phyloP scores from a whole-genome alignment of 2,329 filamentous ascomycete genomes.

The Emmonsiellopsis sp. region DNA sequence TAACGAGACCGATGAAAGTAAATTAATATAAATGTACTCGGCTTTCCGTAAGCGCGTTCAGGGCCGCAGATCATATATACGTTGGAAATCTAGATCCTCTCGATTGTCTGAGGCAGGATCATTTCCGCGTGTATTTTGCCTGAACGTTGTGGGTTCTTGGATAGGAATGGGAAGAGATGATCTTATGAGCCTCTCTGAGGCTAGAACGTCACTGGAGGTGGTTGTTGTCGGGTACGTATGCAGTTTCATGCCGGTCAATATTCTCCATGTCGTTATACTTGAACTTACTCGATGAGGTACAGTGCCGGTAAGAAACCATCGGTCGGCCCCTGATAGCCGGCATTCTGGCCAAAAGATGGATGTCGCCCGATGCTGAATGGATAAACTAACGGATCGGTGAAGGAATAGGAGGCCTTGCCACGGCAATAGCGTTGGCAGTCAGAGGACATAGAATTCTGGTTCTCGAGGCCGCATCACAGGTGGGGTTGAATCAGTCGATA shows the following conservation, averaged over 20 bases:
- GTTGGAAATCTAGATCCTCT: too few species aligned
- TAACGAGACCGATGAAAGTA: too few species aligned
- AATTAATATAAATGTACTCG: too few species aligned
- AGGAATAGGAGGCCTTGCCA: conserved; percentile 16
- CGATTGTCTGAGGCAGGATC: neutral
- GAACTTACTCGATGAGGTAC: neutral
- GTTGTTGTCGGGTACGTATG: conserved; percentile 1
- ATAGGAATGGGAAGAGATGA: neutral
- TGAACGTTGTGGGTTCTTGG: neutral
- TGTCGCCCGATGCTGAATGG: neutral
- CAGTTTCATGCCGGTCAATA: neutral
- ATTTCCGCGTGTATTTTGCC: neutral
- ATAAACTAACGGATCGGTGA: conserved; percentile 1
- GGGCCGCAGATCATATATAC: too few species aligned
- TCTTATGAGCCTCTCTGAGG: neutral
- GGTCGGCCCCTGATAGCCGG: too few species aligned
- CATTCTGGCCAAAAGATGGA: too few species aligned
- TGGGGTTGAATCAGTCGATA: conserved; percentile 3
- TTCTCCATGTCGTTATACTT: neutral
- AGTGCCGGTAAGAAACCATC: neutral
- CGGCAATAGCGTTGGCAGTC: conserved; percentile 14
- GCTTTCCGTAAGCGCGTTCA: too few species aligned
- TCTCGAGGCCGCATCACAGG: conserved; percentile 10
- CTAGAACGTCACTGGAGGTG: neutral
- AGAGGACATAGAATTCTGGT: conserved; percentile 16